These are phyloP conservation scores for Mycena metata DNA, from an alignment of 768 basidiomycete species.

Conservation along the genomic window DNA sequence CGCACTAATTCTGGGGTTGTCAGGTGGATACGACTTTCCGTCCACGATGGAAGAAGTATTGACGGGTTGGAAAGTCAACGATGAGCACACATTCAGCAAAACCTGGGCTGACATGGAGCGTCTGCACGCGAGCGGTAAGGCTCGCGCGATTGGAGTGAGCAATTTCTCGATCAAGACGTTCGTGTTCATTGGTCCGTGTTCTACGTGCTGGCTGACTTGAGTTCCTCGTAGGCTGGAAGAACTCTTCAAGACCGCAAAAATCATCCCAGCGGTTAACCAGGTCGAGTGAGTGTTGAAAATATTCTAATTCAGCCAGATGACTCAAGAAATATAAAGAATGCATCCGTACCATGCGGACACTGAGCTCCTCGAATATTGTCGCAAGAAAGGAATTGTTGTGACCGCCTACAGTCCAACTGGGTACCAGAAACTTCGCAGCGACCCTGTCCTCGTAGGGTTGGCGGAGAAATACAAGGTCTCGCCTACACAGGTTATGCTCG, in stretches of 20 bases:
- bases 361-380: slow-evolving; percentile 61
- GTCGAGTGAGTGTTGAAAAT: slow-evolving; percentile 52
- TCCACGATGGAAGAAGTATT: slow-evolving; percentile 51
- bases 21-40: slow-evolving; percentile 37
- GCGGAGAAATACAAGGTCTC: no score
- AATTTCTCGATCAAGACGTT: slow-evolving; percentile 72
- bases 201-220: not conserved
- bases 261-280: slow-evolving; percentile 63
- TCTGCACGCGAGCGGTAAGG: slow-evolving; percentile 59
- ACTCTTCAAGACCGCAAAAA: slow-evolving; percentile 55
- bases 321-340: no score
- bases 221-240: slow-evolving; percentile 51
- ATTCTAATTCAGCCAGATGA: no score
- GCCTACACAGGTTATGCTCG: no score
- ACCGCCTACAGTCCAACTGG: slow-evolving; percentile 60
- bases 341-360: slow-evolving; percentile 66
- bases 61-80: slow-evolving; percentile 41
- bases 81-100: slow-evolving; percentile 54
- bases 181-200: slow-evolving; percentile 22
- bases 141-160: slow-evolving; percentile 67
- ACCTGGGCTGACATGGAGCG: slow-evolving; percentile 68
- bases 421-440: no score
- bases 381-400: slow-evolving; percentile 62
- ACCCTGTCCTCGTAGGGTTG: no score
- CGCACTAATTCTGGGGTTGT: not conserved